These are phyloP conservation scores for Coemansia sp. DNA, from an alignment of 192 early-diverging fungal genomes.

Conservation along the genomic window DNA sequence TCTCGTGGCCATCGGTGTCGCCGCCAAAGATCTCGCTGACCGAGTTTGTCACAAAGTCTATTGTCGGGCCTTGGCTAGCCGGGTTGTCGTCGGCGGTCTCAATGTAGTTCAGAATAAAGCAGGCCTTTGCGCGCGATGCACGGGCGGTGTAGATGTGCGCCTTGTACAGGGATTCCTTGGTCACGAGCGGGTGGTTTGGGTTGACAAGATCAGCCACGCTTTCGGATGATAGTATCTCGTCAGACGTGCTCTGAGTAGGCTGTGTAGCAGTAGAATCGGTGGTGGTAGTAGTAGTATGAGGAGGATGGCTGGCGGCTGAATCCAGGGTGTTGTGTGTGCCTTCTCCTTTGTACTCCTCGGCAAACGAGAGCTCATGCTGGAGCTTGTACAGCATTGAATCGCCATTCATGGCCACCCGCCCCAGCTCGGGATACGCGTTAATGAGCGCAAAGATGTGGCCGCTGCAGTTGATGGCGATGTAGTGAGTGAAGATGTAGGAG, in stretches of 20 bases:
- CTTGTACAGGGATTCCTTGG: slow-evolving; percentile 31
- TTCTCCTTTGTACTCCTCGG: neutral
- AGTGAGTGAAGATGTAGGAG: slow-evolving; percentile 22
- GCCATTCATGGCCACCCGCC: slow-evolving; percentile 22
- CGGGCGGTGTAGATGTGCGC: slow-evolving; percentile 46
- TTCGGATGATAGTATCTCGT: neutral
- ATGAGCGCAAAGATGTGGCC: slow-evolving; percentile 41
- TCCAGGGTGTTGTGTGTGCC: neutral
- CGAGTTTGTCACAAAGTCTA: slow-evolving; percentile 46
- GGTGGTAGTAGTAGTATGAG: neutral
- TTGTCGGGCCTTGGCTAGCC: slow-evolving; percentile 20
- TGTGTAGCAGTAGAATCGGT: neutral
- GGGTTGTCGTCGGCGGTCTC: neutral
- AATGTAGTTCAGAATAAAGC: slow-evolving; percentile 22
- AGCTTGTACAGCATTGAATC: slow-evolving; percentile 43
- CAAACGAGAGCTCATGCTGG: slow-evolving; percentile 35
- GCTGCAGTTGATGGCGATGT: slow-evolving; percentile 41
- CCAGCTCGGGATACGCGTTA: slow-evolving; percentile 35
- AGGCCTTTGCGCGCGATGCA: slow-evolving; percentile 39
- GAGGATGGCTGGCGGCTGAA: neutral
- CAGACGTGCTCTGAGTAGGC: neutral
- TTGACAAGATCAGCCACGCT: slow-evolving; percentile 12
- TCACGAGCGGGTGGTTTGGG: slow-evolving; percentile 16
- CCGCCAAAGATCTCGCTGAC: slow-evolving; percentile 37
- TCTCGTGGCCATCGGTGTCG: slow-evolving; percentile 37